A percentile compares a stretch with the other conserved stretches of the same genome.
phyloP scores from a whole-genome alignment of 148 eudicot species.

The Diospyros kaki region DNA sequence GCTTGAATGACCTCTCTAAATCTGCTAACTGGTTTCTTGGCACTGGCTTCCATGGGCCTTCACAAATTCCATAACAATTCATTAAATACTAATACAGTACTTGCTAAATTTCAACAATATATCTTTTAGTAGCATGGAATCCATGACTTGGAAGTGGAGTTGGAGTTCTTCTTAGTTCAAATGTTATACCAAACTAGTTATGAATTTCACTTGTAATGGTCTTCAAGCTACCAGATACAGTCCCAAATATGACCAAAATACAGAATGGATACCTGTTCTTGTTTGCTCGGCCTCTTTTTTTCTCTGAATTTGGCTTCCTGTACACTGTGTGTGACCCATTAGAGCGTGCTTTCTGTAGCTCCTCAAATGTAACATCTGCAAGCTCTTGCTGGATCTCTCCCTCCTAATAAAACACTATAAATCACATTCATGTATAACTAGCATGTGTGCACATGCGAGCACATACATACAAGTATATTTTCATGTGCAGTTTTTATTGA shows the following conservation, averaged over 20 bases:
- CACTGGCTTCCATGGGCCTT: constrained; percentile 87
- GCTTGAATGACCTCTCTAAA: constrained; percentile 88
- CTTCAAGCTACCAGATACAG: background rate
- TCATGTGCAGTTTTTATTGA: background rate
- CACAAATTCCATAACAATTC: constrained; percentile 13
- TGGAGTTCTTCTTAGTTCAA: background rate
- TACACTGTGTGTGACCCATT: constrained; percentile 66
- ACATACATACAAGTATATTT: no score
- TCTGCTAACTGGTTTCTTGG: constrained; percentile 78
- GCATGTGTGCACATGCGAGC: background rate
- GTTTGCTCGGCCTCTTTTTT: constrained; percentile 58
- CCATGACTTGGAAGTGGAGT: background rate
- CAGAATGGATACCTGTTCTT: constrained; percentile 62
- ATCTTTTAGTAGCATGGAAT: background rate
- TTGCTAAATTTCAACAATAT: background rate
- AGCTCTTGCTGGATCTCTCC: constrained; percentile 60
- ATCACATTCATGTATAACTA: background rate
- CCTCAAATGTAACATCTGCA: constrained; percentile 78
- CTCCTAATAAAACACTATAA: constrained; percentile 31
- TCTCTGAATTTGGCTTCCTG: constrained; percentile 37
- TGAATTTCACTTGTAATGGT: background rate
- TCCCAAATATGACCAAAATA: background rate
- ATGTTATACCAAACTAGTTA: background rate
- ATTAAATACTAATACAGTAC: background rate
- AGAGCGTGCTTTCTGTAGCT: constrained; percentile 62